Percentiles rank a stretch among this genome's conserved stretches.
Conservation (phyloP, 2,329 filamentous ascomycete genomes). For the Colletotrichum salicis region DNA sequence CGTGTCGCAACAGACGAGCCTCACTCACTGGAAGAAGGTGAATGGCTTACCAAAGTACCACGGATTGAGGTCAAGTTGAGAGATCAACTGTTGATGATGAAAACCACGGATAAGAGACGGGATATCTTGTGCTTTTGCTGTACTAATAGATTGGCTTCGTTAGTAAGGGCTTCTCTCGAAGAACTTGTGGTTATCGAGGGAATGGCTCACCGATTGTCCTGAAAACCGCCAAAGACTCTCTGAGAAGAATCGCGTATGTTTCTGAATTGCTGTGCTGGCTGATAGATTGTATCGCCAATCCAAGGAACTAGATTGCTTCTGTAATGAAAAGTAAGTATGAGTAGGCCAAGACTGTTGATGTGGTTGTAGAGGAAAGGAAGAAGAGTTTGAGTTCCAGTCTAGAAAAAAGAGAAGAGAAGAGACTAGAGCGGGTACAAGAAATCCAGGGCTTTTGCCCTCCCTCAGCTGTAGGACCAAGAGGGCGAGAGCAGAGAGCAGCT, state of each 20-base stretch:
- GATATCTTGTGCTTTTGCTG: neutral
- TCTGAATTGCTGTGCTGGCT: neutral
- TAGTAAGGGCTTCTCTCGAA: neutral
- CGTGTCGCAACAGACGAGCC: neutral
- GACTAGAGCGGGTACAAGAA: neutral
- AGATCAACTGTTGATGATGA: neutral
- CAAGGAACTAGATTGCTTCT: constrained; percentile 4
- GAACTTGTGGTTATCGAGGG: too few relatives aligned
- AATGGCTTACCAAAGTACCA: neutral
- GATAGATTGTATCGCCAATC: neutral
- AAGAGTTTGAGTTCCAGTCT: neutral
- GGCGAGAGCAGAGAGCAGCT: neutral
- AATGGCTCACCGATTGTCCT: neutral
- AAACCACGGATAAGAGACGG: neutral
- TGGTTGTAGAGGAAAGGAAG: neutral
- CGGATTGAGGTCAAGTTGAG: neutral
- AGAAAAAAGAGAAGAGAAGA: constrained; percentile 1
- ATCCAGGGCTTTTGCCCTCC: neutral
- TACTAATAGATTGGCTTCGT: neutral
- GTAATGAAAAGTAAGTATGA: neutral
- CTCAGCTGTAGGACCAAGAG: neutral
- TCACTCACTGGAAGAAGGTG: neutral
- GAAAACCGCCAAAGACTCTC: neutral
- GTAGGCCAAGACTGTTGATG: neutral
- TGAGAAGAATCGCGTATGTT: neutral